Conservation (phyloP, 768 basidiomycete genomes). For the Tylopilus vinaceipallidus region DNA sequence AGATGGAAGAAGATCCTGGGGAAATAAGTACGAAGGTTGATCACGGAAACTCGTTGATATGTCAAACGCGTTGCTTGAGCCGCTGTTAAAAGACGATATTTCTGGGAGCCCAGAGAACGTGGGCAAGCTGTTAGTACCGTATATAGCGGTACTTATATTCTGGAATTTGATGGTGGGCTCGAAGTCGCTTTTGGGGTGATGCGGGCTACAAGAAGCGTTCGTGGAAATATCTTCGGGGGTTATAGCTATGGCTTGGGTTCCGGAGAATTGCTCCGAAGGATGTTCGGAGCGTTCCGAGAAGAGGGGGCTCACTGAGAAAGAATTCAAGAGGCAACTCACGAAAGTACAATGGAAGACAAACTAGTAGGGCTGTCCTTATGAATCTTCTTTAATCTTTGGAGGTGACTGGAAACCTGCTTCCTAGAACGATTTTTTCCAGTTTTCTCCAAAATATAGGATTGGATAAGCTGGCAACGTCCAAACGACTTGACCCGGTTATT, state of each 20-base stretch:
- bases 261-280: conserved; percentile 11
- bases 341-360: conserved; percentile 18
- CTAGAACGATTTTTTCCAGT: conserved; percentile 38
- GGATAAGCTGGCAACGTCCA: conserved; percentile 40
- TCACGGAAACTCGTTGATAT: conserved; percentile 7
- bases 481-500: conserved; percentile 28
- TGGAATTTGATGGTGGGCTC: conserved; percentile 7
- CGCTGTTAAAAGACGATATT: background rate
- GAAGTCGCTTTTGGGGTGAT: conserved; percentile 14
- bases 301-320: conserved; percentile 20
- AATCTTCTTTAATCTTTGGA: conserved; percentile 37
- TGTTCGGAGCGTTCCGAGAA: conserved; percentile 25
- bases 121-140: background rate
- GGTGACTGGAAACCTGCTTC: conserved; percentile 41
- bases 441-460: conserved; percentile 37
- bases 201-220: conserved; percentile 6
- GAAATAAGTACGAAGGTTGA: background rate
- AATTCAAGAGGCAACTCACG: background rate
- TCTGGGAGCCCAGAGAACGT: conserved; percentile 7
- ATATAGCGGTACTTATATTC: background rate
- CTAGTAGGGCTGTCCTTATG: conserved; percentile 32
- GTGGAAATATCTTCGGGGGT: conserved; percentile 11
- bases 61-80: background rate
- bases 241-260: background rate
- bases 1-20: conserved; percentile 9